phyloP scores from a whole-genome alignment of 495 filamentous ascomycete genomes.

The Mytilinidion resinicola region DNA sequence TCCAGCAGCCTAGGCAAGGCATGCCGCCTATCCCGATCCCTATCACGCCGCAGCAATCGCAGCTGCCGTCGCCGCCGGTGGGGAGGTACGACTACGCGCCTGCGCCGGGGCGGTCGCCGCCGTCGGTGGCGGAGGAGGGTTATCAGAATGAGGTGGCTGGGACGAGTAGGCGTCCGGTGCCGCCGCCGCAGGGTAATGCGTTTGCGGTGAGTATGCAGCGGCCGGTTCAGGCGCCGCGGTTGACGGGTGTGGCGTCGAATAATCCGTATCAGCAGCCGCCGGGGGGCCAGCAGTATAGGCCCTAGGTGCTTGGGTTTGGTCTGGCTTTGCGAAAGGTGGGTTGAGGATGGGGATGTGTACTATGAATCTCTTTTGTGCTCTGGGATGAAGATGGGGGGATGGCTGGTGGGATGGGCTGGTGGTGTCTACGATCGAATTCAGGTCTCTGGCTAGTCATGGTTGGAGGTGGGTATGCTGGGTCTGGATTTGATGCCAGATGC shows the following conservation, averaged over 20 bases:
- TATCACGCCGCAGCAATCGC: conserved; percentile 8
- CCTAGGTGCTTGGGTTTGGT: neutral
- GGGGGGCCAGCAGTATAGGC: neutral
- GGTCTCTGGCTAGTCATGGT: no score
- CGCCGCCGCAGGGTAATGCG: conserved; percentile 6
- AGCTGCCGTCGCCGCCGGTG: neutral
- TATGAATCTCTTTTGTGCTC: no score
- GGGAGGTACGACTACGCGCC: conserved; percentile 12
- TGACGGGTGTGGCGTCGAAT: conserved; percentile 1
- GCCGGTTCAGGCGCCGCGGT: conserved; percentile 6
- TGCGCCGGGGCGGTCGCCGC: conserved; percentile 4
- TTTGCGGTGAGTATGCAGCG: conserved; percentile 10
- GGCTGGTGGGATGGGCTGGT: no score
- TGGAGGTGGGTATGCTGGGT: no score
- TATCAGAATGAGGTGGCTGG: neutral
- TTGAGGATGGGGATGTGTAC: no score
- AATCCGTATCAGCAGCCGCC: conserved; percentile 6
- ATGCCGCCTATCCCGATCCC: conserved; percentile 24
- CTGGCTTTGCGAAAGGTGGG: no score
- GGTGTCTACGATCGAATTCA: no score
- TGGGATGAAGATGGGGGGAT: no score
- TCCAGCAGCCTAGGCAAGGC: conserved; percentile 11
- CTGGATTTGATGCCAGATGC: no score
- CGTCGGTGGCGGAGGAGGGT: conserved; percentile 5
- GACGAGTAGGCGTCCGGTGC: neutral